Evolutionary conservation across 768 basidiomycete species (phyloP), one percentile per base, ranked within the genome.

Genomic region (Cyclocybe cylindracea): DNA sequence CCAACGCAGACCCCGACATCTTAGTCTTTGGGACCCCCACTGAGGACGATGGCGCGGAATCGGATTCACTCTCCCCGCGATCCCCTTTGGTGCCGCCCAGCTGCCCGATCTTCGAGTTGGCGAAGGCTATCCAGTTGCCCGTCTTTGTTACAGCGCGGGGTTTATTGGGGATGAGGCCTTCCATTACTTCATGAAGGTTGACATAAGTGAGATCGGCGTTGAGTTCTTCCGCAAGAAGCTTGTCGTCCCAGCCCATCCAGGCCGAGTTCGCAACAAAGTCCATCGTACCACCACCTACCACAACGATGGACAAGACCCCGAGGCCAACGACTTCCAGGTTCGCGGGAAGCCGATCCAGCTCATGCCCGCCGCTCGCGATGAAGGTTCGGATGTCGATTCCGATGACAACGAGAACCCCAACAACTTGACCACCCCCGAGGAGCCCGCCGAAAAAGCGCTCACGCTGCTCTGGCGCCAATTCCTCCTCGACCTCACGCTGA

Each of bases 381-480:
- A 48, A 16, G 59, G 51, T 0, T 63, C 61, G 7, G 59, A 61
- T 38, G 16, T 59, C 4, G 60, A 47, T n/a, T 9, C 18, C 8
- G 14, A 14, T 24, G 40, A 46, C 3, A 19, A 45, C 2, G 46
- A 54, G 5, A 31, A 38, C 4, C 32, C 37, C 18, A 36, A n/a
- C n/a, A n/a, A n/a, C n/a, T n/a, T n/a, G n/a, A n/a, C n/a, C n/a
- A n/a, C n/a, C n/a, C n/a, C n/a, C n/a, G n/a, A n/a, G n/a, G n/a
- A n/a, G n/a, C n/a, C n/a, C n/a, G n/a, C 61, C 7, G 62, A 66
- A 33, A 14, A 9, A 5, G 19, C 6, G 7, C 24, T 66, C 19
- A 57, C 59, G 0, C 6, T 10, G 0, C 11, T 68, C 14, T 66
- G 64, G 65, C 47, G 39, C 7, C 65, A 66, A 16, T 64, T 63